phyloP scores from a whole-genome alignment of 75 land plant genomes.

The Ceratopteris richardii region DNA sequence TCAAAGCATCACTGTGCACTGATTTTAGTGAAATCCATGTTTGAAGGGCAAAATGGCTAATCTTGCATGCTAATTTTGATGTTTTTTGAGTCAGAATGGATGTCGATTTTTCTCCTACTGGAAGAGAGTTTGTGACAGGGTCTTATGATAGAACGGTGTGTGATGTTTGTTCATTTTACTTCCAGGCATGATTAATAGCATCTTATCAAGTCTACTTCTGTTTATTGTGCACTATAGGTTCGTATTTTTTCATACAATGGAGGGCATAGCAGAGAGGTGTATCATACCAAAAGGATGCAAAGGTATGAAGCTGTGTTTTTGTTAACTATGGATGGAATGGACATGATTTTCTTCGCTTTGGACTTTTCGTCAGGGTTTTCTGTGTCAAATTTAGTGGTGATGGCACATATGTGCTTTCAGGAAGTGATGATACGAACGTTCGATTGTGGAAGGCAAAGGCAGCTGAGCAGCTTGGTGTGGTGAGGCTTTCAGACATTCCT shows the following conservation, averaged over 20 bases:
- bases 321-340: background rate
- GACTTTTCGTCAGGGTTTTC: conserved; percentile 76
- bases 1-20: too few species aligned
- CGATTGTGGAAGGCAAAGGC: conserved; percentile 97
- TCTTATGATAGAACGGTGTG: conserved; percentile 97
- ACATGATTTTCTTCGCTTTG: background rate
- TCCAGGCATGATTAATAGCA: background rate
- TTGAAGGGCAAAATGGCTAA: too few species aligned
- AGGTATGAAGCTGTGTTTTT: conserved; percentile 30
- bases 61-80: background rate
- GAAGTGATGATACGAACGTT: conserved; percentile 95
- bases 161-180: conserved; percentile 4
- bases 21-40: too few species aligned
- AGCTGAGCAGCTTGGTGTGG: conserved; percentile 96
- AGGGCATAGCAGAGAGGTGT: conserved; percentile 92
- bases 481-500: conserved; percentile 22
- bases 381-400: conserved; percentile 84
- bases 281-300: conserved; percentile 96
- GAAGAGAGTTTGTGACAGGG: conserved; percentile 97
- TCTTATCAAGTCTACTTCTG: background rate
- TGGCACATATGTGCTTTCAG: conserved; percentile 79
- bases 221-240: conserved; percentile 34
- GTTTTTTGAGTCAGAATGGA: conserved; percentile 59
- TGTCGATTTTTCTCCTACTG: conserved; percentile 89
- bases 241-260: conserved; percentile 88